Evolutionary conservation across 331 rosid species (phyloP).

Genomic region (Malus hybrid): DNA sequence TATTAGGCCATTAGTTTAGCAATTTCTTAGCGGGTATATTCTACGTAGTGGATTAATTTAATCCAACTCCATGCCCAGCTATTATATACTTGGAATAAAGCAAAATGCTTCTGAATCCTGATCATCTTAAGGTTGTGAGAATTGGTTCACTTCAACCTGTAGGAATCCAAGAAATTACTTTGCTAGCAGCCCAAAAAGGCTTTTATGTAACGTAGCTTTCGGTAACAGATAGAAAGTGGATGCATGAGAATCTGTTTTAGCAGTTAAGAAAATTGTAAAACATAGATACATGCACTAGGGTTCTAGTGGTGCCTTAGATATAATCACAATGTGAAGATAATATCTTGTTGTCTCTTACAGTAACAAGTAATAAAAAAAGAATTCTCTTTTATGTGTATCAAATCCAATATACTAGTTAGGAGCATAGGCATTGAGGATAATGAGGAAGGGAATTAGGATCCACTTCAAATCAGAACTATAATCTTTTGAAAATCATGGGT

Average conservation of each 20-base stretch:
- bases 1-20: neutral
- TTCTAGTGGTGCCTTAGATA: neutral
- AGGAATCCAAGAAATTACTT: neutral
- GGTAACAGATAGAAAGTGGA: neutral
- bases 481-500: neutral
- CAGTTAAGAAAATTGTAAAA: neutral
- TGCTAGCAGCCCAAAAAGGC: neutral
- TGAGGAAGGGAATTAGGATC: neutral
- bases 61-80: too few species aligned
- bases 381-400: neutral
- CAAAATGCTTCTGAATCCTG: neutral
- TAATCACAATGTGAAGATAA: neutral
- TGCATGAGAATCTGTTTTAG: conserved; percentile 9
- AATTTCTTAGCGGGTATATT: too few species aligned
- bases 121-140: neutral
- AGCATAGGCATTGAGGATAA: neutral
- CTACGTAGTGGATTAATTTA: too few species aligned
- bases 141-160: conserved; percentile 3
- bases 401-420: neutral
- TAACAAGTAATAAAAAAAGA: neutral
- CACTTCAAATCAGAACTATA: neutral
- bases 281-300: neutral
- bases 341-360: neutral
- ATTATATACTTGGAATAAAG: neutral
- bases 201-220: neutral